Evolutionary conservation across 2,329 filamentous ascomycete species (phyloP).

Genomic region (Aspergillus ochraceus): DNA sequence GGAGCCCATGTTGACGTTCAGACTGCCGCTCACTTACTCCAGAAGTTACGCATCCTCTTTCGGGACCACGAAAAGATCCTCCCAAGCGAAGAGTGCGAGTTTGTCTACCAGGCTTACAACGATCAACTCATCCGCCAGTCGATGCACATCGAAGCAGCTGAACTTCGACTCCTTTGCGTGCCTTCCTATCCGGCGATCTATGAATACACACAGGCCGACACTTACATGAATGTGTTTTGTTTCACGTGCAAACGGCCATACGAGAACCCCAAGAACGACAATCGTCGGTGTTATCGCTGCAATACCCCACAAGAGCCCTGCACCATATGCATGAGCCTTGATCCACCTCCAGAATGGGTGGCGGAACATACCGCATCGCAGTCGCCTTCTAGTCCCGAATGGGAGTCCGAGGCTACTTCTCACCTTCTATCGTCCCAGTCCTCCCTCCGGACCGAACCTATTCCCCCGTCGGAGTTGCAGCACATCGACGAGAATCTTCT

Average conservation of each 20-base stretch:
- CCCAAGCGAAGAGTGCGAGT: constrained; percentile 52
- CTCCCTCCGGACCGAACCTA: constrained; percentile 37
- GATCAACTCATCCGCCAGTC: constrained; percentile 51
- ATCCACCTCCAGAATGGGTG: constrained; percentile 43
- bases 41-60: constrained; percentile 42
- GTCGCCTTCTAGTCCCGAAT: constrained; percentile 12
- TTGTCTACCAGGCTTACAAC: constrained; percentile 59
- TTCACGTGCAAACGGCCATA: constrained; percentile 58
- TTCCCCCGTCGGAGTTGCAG: constrained; percentile 27
- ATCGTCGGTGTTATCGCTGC: constrained; percentile 54
- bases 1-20: constrained; percentile 40
- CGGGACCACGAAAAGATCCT: constrained; percentile 38
- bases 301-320: constrained; percentile 40
- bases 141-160: constrained; percentile 52
- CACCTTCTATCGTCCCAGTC: constrained; percentile 48
- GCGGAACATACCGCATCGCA: constrained; percentile 22
- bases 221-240: constrained; percentile 56
- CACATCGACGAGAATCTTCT: constrained; percentile 18
- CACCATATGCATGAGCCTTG: constrained; percentile 42
- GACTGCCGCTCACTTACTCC: constrained; percentile 42
- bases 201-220: constrained; percentile 57
- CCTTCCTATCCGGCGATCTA: constrained; percentile 58
- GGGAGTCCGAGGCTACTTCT: constrained; percentile 30
- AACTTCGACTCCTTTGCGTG: constrained; percentile 57
- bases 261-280: constrained; percentile 50